Conservation (phyloP, 257 asterid genomes). For the Vinca minor region DNA sequence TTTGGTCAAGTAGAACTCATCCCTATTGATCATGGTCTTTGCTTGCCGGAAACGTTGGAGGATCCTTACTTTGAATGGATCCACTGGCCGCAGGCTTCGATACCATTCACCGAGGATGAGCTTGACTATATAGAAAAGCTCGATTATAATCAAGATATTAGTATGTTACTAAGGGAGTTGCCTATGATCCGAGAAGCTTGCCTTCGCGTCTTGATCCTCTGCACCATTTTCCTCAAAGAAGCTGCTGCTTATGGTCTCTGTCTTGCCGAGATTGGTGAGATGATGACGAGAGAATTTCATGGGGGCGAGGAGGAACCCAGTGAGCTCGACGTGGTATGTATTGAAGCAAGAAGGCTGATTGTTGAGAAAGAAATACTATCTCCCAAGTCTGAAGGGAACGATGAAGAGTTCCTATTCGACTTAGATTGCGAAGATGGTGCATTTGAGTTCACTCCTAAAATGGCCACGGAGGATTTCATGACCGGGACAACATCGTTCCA, state of each 20-base stretch:
- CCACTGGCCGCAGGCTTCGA: conserved; percentile 99
- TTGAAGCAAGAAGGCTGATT: conserved; percentile 66
- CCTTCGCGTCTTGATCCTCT: conserved; percentile 63
- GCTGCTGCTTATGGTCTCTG: conserved; percentile 77
- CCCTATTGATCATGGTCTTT: conserved; percentile 94
- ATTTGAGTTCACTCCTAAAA: conserved; percentile 24
- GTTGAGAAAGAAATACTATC: conserved; percentile 43
- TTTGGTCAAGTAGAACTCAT: conserved; percentile 83
- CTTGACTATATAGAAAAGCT: conserved; percentile 68
- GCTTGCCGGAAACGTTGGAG: conserved; percentile 88
- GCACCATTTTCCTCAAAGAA: conserved; percentile 77
- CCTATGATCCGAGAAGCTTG: conserved; percentile 96
- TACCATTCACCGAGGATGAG: conserved; percentile 90
- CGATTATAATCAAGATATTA: conserved; percentile 65
- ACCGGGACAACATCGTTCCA: conserved; percentile 34
- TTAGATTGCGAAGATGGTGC: conserved; percentile 68
- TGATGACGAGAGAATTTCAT: conserved; percentile 91
- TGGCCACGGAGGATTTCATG: conserved; percentile 29
- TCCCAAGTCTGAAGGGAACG: conserved; percentile 39
- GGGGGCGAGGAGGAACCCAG: conserved; percentile 93
- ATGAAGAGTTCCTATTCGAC: conserved; percentile 58
- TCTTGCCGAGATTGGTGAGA: conserved; percentile 94
- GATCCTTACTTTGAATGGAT: conserved; percentile 98
- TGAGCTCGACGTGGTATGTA: conserved; percentile 81
- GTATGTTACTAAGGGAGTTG: conserved; percentile 69